Percentiles rank a stretch among this genome's conserved stretches.
These are phyloP conservation scores for Lasiosphaeriaceae sp. DNA, from an alignment of 495 filamentous ascomycete genomes.

Conservation along the genomic window DNA sequence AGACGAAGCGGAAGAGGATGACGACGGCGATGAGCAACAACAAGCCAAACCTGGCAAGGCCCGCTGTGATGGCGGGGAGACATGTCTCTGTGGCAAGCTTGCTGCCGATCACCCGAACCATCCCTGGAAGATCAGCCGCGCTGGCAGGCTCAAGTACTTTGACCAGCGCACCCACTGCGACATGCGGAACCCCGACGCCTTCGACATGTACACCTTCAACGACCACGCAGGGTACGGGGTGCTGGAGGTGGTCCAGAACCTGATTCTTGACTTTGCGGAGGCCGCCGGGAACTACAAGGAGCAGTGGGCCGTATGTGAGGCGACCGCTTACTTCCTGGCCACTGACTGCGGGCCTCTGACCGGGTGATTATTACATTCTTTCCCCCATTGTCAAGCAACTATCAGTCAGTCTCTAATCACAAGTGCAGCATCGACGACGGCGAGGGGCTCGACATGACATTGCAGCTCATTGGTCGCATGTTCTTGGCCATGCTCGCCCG, in stretches of 20 bases:
- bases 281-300: constrained; percentile 28
- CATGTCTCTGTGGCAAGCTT: constrained; percentile 39
- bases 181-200: constrained; percentile 31
- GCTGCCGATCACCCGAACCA: constrained; percentile 38
- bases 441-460: constrained; percentile 11
- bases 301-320: constrained; percentile 36
- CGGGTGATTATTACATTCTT: neutral
- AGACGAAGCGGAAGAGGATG: constrained; percentile 12
- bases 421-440: constrained; percentile 26
- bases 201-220: constrained; percentile 37
- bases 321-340: constrained; percentile 15
- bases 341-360: neutral
- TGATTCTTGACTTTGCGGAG: constrained; percentile 35
- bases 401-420: neutral
- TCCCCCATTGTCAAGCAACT: neutral
- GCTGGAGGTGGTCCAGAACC: constrained; percentile 34
- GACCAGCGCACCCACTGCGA: constrained; percentile 14
- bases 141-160: constrained; percentile 27
- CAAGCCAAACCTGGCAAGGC: neutral
- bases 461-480: constrained; percentile 28
- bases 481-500: constrained; percentile 35
- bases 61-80: constrained; percentile 21
- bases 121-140: constrained; percentile 34
- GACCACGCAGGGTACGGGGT: constrained; percentile 31
- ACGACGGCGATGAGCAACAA: constrained; percentile 10